Evolutionary conservation across 495 filamentous ascomycete genomes (phyloP).

Genomic region (Parathielavia hyrcaniae): DNA sequence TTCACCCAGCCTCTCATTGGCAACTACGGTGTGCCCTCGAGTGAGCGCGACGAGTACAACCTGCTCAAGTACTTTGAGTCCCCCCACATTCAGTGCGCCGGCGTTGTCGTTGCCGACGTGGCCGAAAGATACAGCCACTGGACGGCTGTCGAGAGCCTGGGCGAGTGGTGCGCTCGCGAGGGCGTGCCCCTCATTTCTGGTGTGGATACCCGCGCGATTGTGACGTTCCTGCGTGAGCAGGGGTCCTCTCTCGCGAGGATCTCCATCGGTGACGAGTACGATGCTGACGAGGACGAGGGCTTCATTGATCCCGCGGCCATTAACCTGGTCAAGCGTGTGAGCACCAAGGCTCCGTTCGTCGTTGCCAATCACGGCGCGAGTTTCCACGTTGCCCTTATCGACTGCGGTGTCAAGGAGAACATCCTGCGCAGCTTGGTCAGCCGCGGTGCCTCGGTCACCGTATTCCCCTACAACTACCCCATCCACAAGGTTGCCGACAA

Average conservation of each 20-base stretch:
- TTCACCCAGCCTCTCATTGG: slow-evolving; percentile 99
- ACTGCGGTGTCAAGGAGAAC: slow-evolving; percentile 99
- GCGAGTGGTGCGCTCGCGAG: slow-evolving; percentile 91
- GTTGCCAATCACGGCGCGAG: slow-evolving; percentile 71
- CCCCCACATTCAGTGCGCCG: slow-evolving; percentile 90
- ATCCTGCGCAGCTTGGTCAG: slow-evolving; percentile 88
- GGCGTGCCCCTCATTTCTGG: slow-evolving; percentile 94
- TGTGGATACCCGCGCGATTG: slow-evolving; percentile 93
- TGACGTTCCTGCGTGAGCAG: slow-evolving; percentile 90
- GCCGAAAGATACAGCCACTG: slow-evolving; percentile 93
- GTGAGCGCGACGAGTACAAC: slow-evolving; percentile 66
- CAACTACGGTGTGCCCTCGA: slow-evolving; percentile 91
- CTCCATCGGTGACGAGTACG: slow-evolving; percentile 95
- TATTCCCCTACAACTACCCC: slow-evolving; percentile 91
- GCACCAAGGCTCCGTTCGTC: slow-evolving; percentile 96
- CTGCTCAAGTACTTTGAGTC: slow-evolving; percentile 92
- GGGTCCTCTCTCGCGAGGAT: slow-evolving; percentile 93
- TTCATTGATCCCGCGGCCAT: slow-evolving; percentile 93
- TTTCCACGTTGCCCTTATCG: slow-evolving; percentile 87
- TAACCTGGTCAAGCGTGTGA: slow-evolving; percentile 90
- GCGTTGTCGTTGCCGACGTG: slow-evolving; percentile 91
- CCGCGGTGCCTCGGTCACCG: slow-evolving; percentile 81
- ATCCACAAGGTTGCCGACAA: slow-evolving; percentile 97
- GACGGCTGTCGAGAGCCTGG: slow-evolving; percentile 91
- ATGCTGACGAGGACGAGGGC: slow-evolving; percentile 96